These are phyloP conservation scores for Wickerhamiella vanderwaltii DNA, from an alignment of 805 yeast genomes.

Conservation along the genomic window DNA sequence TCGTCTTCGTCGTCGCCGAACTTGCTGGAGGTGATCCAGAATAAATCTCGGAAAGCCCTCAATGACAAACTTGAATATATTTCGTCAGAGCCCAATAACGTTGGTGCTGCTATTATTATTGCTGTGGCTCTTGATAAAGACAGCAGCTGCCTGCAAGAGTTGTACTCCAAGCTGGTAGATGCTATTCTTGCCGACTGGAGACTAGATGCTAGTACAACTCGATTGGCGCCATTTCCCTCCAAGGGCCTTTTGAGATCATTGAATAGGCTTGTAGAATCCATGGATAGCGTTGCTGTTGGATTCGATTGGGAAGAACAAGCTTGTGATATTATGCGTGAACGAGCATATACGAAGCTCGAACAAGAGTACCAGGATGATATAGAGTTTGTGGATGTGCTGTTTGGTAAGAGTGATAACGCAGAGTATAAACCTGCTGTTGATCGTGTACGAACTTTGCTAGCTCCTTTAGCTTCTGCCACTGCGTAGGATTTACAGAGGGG, in stretches of 20 bases:
- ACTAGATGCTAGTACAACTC: neutral
- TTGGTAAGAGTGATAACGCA: neutral
- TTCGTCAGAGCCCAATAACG: neutral
- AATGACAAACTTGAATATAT: neutral
- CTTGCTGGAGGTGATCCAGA: neutral
- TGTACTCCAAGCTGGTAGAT: neutral
- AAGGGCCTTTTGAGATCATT: constrained; percentile 1
- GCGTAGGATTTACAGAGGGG: no score
- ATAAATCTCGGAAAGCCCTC: neutral
- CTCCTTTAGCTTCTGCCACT: neutral
- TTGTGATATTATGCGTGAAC: neutral
- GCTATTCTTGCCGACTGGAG: neutral
- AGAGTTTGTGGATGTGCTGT: neutral
- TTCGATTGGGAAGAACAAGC: constrained; percentile 2
- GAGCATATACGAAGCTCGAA: neutral
- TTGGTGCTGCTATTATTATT: neutral
- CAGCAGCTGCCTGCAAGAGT: neutral
- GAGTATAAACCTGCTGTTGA: neutral
- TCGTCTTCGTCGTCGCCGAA: no score
- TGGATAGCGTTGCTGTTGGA: constrained; percentile 3
- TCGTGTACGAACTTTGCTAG: neutral
- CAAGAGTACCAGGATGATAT: neutral
- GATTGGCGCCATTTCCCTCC: neutral
- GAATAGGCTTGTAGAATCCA: neutral
- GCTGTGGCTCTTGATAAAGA: neutral